Base-by-base conservation (phyloP, 2,329 filamentous ascomycete species). In the Neofusicoccum kwambonambiense region DNA sequence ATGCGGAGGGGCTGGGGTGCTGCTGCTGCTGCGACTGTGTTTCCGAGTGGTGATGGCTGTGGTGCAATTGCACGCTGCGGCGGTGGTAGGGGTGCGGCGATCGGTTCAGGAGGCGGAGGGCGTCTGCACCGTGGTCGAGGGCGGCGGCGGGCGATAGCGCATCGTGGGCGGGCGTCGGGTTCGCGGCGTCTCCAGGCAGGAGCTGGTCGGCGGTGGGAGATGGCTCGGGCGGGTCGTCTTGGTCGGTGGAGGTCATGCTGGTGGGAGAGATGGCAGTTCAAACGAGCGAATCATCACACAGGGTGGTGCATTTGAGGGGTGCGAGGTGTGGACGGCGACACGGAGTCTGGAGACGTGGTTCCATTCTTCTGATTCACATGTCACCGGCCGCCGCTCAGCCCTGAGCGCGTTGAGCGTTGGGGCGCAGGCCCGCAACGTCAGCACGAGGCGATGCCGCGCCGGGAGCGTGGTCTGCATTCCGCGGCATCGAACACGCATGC, bases 41-140 rank as follows among this genome's bases (percentile, higher is more conserved):
- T 13, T 22, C 17, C 41, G 31, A 19, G 44, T 8, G 39, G 9
- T 22, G 35, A 12, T 34, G 27, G 17, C 6, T 5, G 17, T 31
- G 6, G 47, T 19, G 54, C 37, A 41, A 52, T 37, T 65, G 63
- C 15, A 15, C 27, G 15, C 34, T 49, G 19, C 72, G 75, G 42
- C 73, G 75, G 45, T 74, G 72, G 66, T 78, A 78, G 13, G 76
- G 76, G 58, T 78, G 75, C 27, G 76, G 76, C 8, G 75, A 77
- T 58, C 76, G 75, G 45, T 74, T 74, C 64, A 77, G 75, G 35
- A 76, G 68, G 64, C 75, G 71, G 64, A 76, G 71, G 15, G 71
- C 52, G 19, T 50, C 45, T 31, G 58, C 11, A 45, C 15, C 45
- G 45, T 22, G 6, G 42, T 19, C 31, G 6, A 5, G n/a, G 17